Conservation (phyloP, 208 protist genomes). For the Phytomonas francai region DNA sequence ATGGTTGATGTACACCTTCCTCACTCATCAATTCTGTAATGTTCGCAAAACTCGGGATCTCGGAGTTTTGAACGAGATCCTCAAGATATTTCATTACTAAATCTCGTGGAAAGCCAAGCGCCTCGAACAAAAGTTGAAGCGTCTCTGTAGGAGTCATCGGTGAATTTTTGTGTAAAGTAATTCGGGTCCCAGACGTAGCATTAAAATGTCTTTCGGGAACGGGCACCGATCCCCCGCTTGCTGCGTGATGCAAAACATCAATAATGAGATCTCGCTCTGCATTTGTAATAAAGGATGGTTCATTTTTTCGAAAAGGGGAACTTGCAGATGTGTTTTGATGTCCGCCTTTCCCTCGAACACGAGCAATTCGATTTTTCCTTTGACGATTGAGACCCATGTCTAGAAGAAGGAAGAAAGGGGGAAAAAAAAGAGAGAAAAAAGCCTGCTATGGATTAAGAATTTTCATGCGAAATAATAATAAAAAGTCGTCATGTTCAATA, state of each 20-base stretch:
- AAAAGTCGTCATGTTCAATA: background rate
- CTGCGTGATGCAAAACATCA: slow-evolving; percentile 85
- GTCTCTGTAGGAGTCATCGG: slow-evolving; percentile 64
- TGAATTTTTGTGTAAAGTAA: slow-evolving; percentile 76
- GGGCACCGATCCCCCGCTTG: slow-evolving; percentile 63
- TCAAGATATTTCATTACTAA: slow-evolving; percentile 73
- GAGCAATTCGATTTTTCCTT: slow-evolving; percentile 19
- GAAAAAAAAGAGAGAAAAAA: slow-evolving; percentile 12
- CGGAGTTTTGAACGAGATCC: slow-evolving; percentile 39
- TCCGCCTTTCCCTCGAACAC: background rate
- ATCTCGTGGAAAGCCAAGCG: slow-evolving; percentile 81
- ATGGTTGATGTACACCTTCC: slow-evolving; percentile 50
- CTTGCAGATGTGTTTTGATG: background rate
- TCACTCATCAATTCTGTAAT: slow-evolving; percentile 59
- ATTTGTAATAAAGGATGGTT: slow-evolving; percentile 60
- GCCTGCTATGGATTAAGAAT: background rate
- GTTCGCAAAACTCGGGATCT: slow-evolving; percentile 44
- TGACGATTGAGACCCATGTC: slow-evolving; percentile 77
- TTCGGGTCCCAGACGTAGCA: slow-evolving; percentile 29
- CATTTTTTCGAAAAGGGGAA: background rate
- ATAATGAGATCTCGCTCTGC: slow-evolving; percentile 75
- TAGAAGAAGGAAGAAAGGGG: slow-evolving; percentile 10
- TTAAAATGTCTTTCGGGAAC: slow-evolving; percentile 87
- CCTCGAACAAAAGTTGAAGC: slow-evolving; percentile 68
- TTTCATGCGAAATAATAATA: slow-evolving; percentile 5